These are phyloP conservation scores for Picea sitchensis DNA, from an alignment of 75 land plant genomes.

Conservation along the genomic window DNA sequence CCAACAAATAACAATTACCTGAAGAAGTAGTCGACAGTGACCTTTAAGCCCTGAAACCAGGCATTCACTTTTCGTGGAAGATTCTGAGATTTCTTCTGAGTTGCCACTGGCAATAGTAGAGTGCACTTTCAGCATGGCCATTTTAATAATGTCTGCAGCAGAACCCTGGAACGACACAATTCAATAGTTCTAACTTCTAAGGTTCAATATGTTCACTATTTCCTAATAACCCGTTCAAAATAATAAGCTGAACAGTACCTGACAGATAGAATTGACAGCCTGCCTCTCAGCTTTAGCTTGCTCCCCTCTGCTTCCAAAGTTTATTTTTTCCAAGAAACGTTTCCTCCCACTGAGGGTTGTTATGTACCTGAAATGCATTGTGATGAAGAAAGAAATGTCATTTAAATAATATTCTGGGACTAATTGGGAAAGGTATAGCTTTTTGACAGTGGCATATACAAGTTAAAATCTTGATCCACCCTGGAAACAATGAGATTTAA, in stretches of 20 bases:
- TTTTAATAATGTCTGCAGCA: conserved; percentile 96
- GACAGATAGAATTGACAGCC: conserved; percentile 98
- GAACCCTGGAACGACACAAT: conserved; percentile 65
- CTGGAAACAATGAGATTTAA: too few relatives aligned
- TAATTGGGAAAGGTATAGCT: too few relatives aligned
- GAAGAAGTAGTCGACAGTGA: conserved; percentile 64
- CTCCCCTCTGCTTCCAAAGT: conserved; percentile 65
- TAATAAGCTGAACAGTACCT: conserved; percentile 38
- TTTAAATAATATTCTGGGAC: too few relatives aligned
- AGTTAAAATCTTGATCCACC: too few relatives aligned
- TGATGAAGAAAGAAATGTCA: not conserved
- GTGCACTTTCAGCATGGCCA: conserved; percentile 85
- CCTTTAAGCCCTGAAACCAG: conserved; percentile 40
- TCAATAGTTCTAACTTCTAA: not conserved
- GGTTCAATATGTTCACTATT: not conserved
- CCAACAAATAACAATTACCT: conserved; percentile 32
- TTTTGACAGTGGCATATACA: too few relatives aligned
- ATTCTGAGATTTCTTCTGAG: not conserved
- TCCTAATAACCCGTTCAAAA: not conserved
- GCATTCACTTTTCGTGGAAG: not conserved
- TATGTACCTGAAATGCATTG: conserved; percentile 51
- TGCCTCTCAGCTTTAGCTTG: conserved; percentile 97
- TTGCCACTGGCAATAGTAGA: conserved; percentile 35
- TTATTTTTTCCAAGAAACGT: conserved; percentile 86
- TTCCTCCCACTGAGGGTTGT: conserved; percentile 88